Percentiles rank a stretch among this genome's conserved stretches.
Conservation (phyloP, 768 basidiomycete species). For the Calvatia gigantea region DNA sequence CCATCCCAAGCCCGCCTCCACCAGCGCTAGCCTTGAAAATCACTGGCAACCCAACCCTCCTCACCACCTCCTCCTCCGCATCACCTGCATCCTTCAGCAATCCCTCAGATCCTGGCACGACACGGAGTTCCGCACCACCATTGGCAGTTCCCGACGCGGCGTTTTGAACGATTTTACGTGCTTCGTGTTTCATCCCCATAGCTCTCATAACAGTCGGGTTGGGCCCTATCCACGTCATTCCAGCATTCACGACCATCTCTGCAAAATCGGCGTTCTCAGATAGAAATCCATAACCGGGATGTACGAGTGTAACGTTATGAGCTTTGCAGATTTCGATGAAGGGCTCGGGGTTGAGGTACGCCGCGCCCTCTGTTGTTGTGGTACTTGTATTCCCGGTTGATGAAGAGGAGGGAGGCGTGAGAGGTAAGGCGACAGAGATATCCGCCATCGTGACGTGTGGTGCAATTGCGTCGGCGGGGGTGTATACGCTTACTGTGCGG, state of each 20-base stretch:
- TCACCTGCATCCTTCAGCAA: constrained; percentile 39
- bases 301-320: constrained; percentile 45
- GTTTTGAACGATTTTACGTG: constrained; percentile 17
- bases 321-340: constrained; percentile 42
- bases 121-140: constrained; percentile 40
- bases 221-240: constrained; percentile 59
- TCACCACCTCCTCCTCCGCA: constrained; percentile 34
- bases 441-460: constrained; percentile 58
- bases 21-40: constrained; percentile 68
- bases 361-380: constrained; percentile 34
- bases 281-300: constrained; percentile 65
- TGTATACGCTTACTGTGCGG: constrained; percentile 55
- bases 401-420: constrained; percentile 17
- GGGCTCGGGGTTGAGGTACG: constrained; percentile 35
- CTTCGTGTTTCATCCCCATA: constrained; percentile 66
- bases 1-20: constrained; percentile 68
- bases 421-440: constrained; percentile 33
- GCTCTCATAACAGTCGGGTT: constrained; percentile 40
- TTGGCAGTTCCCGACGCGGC: not conserved
- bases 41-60: constrained; percentile 51
- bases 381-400: not conserved
- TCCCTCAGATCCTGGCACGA: constrained; percentile 56
- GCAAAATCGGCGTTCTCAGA: constrained; percentile 63
- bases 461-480: constrained; percentile 51
- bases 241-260: constrained; percentile 36